Evolutionary conservation across 495 filamentous ascomycete genomes (phyloP).

Genomic region (Usnea hakonensis): DNA sequence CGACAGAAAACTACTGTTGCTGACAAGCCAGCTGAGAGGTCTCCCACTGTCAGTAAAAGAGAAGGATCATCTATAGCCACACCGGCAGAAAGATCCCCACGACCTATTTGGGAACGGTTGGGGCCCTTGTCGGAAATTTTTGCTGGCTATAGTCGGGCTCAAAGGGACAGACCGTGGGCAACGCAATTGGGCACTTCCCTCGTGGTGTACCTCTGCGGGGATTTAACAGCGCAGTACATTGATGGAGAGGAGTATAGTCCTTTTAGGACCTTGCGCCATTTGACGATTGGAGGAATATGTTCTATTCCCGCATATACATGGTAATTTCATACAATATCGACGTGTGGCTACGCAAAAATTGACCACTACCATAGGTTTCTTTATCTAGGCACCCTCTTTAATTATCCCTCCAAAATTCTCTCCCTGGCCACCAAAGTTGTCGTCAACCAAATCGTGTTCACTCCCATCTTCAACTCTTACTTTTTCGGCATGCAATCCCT

Average conservation of each 20-base stretch:
- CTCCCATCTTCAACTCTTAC: conserved; percentile 81
- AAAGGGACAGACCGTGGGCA: conserved; percentile 60
- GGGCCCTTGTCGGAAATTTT: conserved; percentile 53
- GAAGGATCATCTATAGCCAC: not conserved
- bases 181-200: conserved; percentile 72
- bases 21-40: conserved; percentile 7
- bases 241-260: conserved; percentile 59
- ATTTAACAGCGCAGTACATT: conserved; percentile 63
- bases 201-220: conserved; percentile 70
- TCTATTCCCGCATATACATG: conserved; percentile 77
- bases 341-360: not conserved
- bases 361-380: conserved; percentile 54
- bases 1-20: conserved; percentile 10
- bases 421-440: conserved; percentile 68
- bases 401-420: conserved; percentile 62
- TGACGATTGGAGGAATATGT: conserved; percentile 62
- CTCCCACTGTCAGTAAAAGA: not conserved
- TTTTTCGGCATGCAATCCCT: conserved; percentile 83
- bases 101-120: conserved; percentile 11
- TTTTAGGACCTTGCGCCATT: conserved; percentile 57
- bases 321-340: conserved; percentile 32
- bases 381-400: conserved; percentile 71
- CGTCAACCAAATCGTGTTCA: conserved; percentile 76
- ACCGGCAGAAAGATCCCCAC: not conserved
- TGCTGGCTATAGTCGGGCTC: conserved; percentile 61